Evolutionary conservation across 257 asterid species (phyloP).

Genomic region (Solanum ahanhuiri): DNA sequence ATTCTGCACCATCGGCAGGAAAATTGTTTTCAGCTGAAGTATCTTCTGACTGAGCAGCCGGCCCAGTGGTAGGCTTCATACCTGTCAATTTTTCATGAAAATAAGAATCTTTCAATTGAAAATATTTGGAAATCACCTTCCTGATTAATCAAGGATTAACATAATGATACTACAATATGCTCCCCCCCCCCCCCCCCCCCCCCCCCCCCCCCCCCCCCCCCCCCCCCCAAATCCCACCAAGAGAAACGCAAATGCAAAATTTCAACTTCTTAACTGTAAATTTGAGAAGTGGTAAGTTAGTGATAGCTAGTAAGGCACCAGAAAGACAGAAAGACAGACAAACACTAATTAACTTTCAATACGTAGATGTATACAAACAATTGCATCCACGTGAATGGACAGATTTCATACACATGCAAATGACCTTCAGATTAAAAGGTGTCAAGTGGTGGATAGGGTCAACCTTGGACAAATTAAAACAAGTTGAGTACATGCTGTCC

Average conservation of each 20-base stretch:
- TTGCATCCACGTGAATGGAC: background rate
- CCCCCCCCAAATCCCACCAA: background rate
- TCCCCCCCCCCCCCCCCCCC: too few relatives aligned
- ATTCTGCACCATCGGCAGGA: slow-evolving; percentile 52
- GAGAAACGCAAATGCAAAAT: background rate
- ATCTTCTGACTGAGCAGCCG: background rate
- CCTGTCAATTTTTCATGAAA: slow-evolving; percentile 17
- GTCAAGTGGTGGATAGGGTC: background rate
- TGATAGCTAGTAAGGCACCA: background rate
- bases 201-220: too few relatives aligned
- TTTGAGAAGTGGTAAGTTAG: background rate
- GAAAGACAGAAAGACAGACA: background rate
- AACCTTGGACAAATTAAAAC: background rate
- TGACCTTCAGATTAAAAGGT: background rate
- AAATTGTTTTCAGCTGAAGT: slow-evolving; percentile 22
- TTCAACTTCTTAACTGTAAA: background rate
- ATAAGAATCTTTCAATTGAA: background rate
- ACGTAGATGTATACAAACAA: background rate
- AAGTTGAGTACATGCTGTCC: background rate
- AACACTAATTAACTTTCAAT: background rate
- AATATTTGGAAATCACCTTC: background rate
- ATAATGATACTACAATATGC: background rate
- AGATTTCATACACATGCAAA: background rate
- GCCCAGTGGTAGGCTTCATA: background rate
- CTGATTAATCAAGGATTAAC: background rate